Base-by-base conservation (phyloP, 768 basidiomycete genomes). In the Russula vinacea region DNA sequence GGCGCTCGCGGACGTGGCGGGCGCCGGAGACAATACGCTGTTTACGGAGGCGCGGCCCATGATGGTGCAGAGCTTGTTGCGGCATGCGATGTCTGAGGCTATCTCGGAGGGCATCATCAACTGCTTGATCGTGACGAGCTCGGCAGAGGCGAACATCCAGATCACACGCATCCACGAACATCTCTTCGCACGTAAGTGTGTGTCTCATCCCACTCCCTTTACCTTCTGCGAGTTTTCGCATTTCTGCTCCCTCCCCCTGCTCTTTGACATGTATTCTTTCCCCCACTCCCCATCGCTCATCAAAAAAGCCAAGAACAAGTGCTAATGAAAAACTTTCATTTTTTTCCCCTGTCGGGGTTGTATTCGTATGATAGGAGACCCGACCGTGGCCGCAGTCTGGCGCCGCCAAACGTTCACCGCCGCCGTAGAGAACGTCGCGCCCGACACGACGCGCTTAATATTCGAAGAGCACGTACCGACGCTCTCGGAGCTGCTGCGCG, bases 371-470 rank as follows among this genome's bases (percentile, higher is more conserved):
- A 29, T 69, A 93, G 90, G 90, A 56, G 90, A 94, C 70, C 87
- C 92, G 16, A 86, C 90, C 5, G 90, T 94, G n/a, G 92, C 92
- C 0, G 83, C 84, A 45, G 92, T 94, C 22, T 94, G 92, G 92
- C 84, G 92, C 26, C 84, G 91, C 13, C 92, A 94, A 72, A 94
- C 92, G 3, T 93, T 92, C 76, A 87, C 89, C 13, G 92, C 92
- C 0, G 90, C 92, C 5, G 88, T 94, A 58, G 90, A 92, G 39
- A 73, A 81, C 0, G 88, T 86, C 74, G 86, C 89, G 0, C 82
- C 85, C 7, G 86, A 88, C 56, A 88, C 91, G 82, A 80, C 84
- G 0, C 70, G 80, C 33, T 80, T 76, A 72, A 87, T 93, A 71
- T 79, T 94, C 51, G 73, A 76, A 22, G 92, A 93, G 64, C 83